Evolutionary conservation across 805 yeast genomes (phyloP).

Genomic region (Candida arabinofermentans): DNA sequence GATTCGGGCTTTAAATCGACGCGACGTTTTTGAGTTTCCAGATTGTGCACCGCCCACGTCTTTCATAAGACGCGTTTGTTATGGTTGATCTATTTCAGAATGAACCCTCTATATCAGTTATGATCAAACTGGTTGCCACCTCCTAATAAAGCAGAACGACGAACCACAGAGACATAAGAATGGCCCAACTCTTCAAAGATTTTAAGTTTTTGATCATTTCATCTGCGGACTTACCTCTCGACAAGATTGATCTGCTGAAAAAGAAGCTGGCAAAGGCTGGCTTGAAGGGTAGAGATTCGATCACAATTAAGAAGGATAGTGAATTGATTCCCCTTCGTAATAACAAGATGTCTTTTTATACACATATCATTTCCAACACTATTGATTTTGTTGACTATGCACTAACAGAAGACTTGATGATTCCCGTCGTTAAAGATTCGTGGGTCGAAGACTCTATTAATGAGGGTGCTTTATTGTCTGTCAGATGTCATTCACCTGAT

Average conservation of each 20-base stretch:
- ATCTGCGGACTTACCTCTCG: constrained; percentile 9
- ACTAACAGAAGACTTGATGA: constrained; percentile 46
- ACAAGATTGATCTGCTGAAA: constrained; percentile 11
- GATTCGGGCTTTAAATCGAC: too few species aligned
- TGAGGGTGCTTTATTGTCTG: constrained; percentile 40
- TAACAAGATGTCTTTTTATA: constrained; percentile 16
- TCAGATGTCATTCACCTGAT: constrained; percentile 67
- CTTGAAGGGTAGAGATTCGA: constrained; percentile 9
- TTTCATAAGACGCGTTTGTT: too few species aligned
- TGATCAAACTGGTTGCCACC: too few species aligned
- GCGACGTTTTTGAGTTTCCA: too few species aligned
- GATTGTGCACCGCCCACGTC: too few species aligned
- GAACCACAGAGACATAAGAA: neutral
- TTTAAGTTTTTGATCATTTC: constrained; percentile 16
- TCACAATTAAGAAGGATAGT: constrained; percentile 12
- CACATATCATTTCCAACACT: constrained; percentile 51
- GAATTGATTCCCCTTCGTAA: constrained; percentile 11
- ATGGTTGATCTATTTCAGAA: too few species aligned
- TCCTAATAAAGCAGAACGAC: too few species aligned
- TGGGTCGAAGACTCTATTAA: constrained; percentile 55
- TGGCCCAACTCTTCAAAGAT: constrained; percentile 14
- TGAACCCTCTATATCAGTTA: too few species aligned
- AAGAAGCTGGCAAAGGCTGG: constrained; percentile 17
- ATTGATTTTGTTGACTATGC: constrained; percentile 49
- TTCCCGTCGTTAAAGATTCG: constrained; percentile 58